These are phyloP conservation scores for Bauhinia variegata DNA, from an alignment of 306 rosid species.

Conservation along the genomic window DNA sequence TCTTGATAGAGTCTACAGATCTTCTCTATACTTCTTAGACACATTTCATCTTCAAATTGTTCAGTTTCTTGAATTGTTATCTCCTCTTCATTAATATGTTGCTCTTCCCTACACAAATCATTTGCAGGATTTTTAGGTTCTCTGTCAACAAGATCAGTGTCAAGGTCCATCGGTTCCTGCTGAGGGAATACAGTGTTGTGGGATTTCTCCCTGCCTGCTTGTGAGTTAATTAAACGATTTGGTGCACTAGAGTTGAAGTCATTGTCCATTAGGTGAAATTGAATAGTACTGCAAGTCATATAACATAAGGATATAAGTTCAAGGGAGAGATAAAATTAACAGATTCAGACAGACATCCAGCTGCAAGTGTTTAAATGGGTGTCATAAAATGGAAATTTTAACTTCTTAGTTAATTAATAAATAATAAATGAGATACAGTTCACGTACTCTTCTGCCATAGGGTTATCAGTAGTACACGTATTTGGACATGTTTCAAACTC, in stretches of 20 bases:
- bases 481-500: slow-evolving; percentile 47
- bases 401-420: not conserved
- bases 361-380: not conserved
- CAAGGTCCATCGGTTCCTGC: slow-evolving; percentile 38
- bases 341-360: slow-evolving; percentile 21
- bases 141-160: slow-evolving; percentile 23
- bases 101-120: slow-evolving; percentile 36
- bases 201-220: slow-evolving; percentile 29
- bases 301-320: slow-evolving; percentile 22
- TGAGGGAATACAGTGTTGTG: slow-evolving; percentile 42
- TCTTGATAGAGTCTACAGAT: slow-evolving; percentile 38
- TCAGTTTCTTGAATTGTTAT: slow-evolving; percentile 26
- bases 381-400: slow-evolving; percentile 3
- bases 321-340: slow-evolving; percentile 15
- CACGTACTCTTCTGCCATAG: slow-evolving; percentile 57
- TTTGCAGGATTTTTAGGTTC: slow-evolving; percentile 15
- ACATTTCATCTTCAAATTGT: slow-evolving; percentile 26
- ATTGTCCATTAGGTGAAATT: not conserved
- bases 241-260: slow-evolving; percentile 44
- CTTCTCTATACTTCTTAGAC: slow-evolving; percentile 34
- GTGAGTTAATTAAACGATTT: slow-evolving; percentile 30
- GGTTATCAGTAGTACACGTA: slow-evolving; percentile 36
- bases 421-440: slow-evolving; percentile 5
- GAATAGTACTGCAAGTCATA: slow-evolving; percentile 42
- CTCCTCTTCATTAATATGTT: slow-evolving; percentile 40